Evolutionary conservation across 2,329 filamentous ascomycete genomes (phyloP), one percentile per base, ranked within the genome.

Genomic region (Aspergillus sp.): DNA sequence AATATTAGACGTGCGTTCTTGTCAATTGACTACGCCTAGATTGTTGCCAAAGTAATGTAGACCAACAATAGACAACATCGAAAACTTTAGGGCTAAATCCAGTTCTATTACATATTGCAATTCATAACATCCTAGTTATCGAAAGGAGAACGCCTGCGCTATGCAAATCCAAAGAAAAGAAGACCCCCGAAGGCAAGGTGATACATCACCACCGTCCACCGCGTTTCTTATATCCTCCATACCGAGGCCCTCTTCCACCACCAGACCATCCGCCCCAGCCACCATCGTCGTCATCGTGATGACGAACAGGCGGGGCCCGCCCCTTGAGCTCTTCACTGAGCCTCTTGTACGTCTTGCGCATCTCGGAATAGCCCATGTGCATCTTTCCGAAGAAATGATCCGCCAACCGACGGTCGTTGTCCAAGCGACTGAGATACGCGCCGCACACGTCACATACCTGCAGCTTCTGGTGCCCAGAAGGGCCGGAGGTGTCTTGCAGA

Each of bases 321-420:
- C 87, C 87, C 68, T 91, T 89, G 73, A 96, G 80, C 69, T 97
- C 91, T 73, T 91, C 91, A 47, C 88, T 88, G 57, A 99, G 85
- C n/a, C 83, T 78, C 51, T 96, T 91, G 65, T 85, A 91, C 3
- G 91, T 94, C 80, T 94, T 96, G 64, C 94, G 85, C 94, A 99
- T 99, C 75, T 96, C 90, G 14, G 94, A 94, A 70, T 97, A 99
- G 0, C 94, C 94, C 52, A 99, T 77, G 69, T 99, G 94, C 94
- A 99, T 99, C 80, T 99, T 99, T 19, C 94, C 94, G 73, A 97
- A 97, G 70, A 99, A 99, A 72, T 99, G 94, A 70, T 99, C 94
- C 17, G 94, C 94, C 67, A 99, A 73, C 25, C 94, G 83, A 32
- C 94, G 84, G 71, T 99, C 94, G 68, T 99, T 99, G 70, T 99